phyloP scores from a whole-genome alignment of 2,329 filamentous ascomycete genomes.

The Herpotrichia juniperi region DNA sequence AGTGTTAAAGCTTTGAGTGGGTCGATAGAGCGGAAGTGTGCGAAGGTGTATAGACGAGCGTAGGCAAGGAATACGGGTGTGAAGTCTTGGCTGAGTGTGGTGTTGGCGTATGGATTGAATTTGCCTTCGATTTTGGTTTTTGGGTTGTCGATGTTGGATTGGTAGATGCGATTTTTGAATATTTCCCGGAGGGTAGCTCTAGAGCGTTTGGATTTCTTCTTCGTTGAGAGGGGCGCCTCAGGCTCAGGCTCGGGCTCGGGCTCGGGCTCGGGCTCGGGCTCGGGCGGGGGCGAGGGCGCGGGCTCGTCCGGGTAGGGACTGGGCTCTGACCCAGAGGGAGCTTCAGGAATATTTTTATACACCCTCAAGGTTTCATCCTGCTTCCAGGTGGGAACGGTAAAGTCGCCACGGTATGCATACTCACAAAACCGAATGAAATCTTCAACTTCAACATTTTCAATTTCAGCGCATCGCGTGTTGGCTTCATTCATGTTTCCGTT shows the following conservation, averaged over 20 bases:
- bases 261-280: too few species aligned
- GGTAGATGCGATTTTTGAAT: too few species aligned
- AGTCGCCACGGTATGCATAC: conserved; percentile 29
- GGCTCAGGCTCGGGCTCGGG: too few species aligned
- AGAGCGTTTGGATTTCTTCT: too few species aligned
- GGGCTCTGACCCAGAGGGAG: conserved; percentile 7
- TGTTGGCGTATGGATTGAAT: conserved; percentile 21
- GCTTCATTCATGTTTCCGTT: conserved; percentile 25
- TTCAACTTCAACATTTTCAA: conserved; percentile 22
- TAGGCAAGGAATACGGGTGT: conserved; percentile 35
- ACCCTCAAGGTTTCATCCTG: background rate
- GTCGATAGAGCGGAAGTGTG: conserved; percentile 25
- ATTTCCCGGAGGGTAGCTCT: too few species aligned
- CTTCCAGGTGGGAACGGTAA: conserved; percentile 21
- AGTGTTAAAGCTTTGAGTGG: conserved; percentile 30
- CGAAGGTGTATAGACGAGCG: conserved; percentile 36
- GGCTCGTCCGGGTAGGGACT: too few species aligned
- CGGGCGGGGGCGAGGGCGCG: too few species aligned
- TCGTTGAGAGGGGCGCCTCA: too few species aligned
- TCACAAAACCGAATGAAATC: conserved; percentile 31
- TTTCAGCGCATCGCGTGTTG: conserved; percentile 15
- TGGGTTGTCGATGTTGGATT: too few species aligned
- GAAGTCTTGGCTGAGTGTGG: conserved; percentile 21
- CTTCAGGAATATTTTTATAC: background rate
- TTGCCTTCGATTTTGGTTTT: conserved; percentile 14